A percentile compares a stretch with the other conserved stretches of the same genome.
Conservation (phyloP, 202 grass and related monocot species). For the Zoysia matrella region DNA sequence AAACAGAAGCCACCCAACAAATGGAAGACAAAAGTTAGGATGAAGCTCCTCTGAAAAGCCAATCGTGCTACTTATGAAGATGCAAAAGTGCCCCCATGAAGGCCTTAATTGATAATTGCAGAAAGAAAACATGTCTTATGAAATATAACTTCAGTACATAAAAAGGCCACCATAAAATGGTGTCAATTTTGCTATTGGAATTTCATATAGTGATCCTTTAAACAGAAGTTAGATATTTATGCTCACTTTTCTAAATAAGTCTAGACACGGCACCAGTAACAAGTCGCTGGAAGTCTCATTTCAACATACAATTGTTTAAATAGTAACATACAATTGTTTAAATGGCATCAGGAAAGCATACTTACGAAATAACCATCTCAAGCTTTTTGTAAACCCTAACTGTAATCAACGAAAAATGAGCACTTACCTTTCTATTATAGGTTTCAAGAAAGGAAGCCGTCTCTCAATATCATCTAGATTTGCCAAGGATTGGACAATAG, state of each 20-base stretch:
- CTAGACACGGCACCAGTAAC: too few species aligned
- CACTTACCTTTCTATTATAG: slow-evolving; percentile 83
- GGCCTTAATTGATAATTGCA: neutral
- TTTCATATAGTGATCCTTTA: too few species aligned
- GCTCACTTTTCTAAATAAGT: too few species aligned
- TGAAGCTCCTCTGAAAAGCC: neutral
- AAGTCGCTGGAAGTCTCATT: neutral
- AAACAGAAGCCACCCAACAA: neutral
- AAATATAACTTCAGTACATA: slow-evolving; percentile 2
- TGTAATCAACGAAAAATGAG: neutral
- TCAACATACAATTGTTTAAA: neutral
- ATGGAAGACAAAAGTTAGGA: slow-evolving; percentile 1
- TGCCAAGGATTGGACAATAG: slow-evolving; percentile 91
- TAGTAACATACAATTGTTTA: neutral
- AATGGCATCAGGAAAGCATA: neutral
- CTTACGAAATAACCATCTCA: neutral
- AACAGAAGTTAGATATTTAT: too few species aligned
- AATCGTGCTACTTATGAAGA: neutral
- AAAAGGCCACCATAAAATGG: neutral
- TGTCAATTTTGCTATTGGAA: neutral
- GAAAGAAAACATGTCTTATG: slow-evolving; percentile 14
- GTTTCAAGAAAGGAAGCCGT: slow-evolving; percentile 70
- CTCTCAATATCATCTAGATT: slow-evolving; percentile 87
- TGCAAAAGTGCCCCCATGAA: neutral
- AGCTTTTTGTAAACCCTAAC: slow-evolving; percentile 21